Percentiles rank a stretch among this genome's conserved stretches.
Conservation (phyloP, 2,329 filamentous ascomycete genomes). For the Colletotrichum filicis region DNA sequence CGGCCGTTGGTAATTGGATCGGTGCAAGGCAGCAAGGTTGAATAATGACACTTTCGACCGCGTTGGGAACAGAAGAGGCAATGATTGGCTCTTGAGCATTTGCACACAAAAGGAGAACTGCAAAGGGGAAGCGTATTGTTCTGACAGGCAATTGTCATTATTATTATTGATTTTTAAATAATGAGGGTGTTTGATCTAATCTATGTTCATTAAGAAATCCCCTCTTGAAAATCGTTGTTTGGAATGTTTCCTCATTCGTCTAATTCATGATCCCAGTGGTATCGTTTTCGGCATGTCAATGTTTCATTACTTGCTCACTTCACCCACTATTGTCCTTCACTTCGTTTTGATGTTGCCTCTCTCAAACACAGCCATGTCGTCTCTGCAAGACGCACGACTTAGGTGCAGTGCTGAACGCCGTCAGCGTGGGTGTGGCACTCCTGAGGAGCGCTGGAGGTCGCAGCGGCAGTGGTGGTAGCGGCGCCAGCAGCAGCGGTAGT, state of each 20-base stretch:
- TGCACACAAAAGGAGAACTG: background rate
- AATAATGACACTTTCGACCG: background rate
- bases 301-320: background rate
- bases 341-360: background rate
- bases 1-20: background rate
- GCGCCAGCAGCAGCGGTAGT: constrained; percentile 44
- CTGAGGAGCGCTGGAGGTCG: constrained; percentile 68
- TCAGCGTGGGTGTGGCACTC: constrained; percentile 55
- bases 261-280: constrained; percentile 18
- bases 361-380: too few relatives aligned
- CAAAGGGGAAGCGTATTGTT: background rate
- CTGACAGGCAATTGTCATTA: constrained; percentile 27
- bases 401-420: constrained; percentile 47
- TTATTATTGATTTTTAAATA: constrained; percentile 21
- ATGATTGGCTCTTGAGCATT: background rate
- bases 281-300: constrained; percentile 23
- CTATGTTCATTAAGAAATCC: constrained; percentile 29
- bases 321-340: background rate
- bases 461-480: constrained; percentile 57
- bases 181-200: constrained; percentile 28
- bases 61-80: background rate
- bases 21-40: background rate
- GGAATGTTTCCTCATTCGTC: constrained; percentile 2
- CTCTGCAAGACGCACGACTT: too few relatives aligned
- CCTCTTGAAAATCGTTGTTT: background rate